Conservation (phyloP, 225 moss, liverwort and hornwort genomes). For the Straminergon stramineum region DNA sequence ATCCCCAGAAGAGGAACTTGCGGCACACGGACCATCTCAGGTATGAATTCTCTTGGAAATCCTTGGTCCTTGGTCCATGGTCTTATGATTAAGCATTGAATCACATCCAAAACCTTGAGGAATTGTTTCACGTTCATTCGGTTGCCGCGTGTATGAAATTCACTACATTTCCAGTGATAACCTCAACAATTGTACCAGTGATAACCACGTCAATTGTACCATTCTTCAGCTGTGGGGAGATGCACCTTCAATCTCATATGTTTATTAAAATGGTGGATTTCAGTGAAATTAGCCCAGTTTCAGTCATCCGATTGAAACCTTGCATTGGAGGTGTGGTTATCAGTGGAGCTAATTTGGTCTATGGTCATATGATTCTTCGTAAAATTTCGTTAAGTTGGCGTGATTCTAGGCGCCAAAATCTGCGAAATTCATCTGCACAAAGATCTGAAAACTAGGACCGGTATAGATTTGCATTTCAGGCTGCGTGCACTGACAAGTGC, state of each 20-base stretch:
- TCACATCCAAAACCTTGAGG: background rate
- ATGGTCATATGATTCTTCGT: background rate
- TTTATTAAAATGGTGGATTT: background rate
- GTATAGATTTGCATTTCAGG: background rate
- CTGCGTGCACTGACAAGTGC: background rate
- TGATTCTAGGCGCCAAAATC: background rate
- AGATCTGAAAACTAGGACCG: background rate
- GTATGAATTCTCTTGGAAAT: background rate
- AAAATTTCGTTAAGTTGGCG: background rate
- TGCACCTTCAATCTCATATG: background rate
- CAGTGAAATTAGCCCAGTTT: background rate
- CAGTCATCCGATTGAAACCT: background rate
- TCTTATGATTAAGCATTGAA: background rate
- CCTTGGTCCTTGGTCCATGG: background rate
- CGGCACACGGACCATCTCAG: constrained; percentile 16
- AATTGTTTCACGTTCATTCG: background rate
- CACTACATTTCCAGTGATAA: background rate
- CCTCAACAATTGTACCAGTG: background rate
- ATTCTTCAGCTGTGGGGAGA: background rate
- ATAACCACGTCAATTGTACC: background rate
- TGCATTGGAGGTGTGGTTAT: background rate
- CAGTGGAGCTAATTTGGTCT: background rate
- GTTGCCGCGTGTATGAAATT: background rate
- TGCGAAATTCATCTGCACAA: background rate
- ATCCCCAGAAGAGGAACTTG: constrained; percentile 6